Percentiles rank a stretch among this genome's conserved stretches.
These are phyloP conservation scores for Fusarium chaquense DNA, from an alignment of 2,329 filamentous ascomycete genomes.

Conservation along the genomic window DNA sequence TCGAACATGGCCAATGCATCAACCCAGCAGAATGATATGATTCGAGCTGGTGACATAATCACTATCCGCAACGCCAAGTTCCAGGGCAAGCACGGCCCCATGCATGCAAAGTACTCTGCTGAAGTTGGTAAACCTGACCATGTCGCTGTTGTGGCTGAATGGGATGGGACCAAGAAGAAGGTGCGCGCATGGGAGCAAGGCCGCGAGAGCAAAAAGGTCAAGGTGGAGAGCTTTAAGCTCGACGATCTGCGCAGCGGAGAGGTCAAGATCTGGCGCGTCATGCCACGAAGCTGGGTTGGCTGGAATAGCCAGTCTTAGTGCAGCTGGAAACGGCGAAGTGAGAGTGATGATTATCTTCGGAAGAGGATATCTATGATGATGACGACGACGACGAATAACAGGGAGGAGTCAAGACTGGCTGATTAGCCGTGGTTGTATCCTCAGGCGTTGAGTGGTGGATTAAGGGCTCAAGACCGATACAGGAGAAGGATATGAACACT, in stretches of 20 bases:
- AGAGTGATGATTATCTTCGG: conserved; percentile 21
- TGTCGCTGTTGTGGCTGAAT: conserved; percentile 91
- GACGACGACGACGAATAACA: conserved; percentile 35
- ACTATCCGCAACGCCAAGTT: conserved; percentile 93
- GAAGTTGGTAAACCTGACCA: conserved; percentile 93
- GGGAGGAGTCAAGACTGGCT: conserved; percentile 20
- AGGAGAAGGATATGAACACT: conserved; percentile 26
- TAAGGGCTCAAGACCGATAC: conserved; percentile 18
- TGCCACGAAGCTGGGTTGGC: conserved; percentile 91
- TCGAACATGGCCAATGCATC: conserved; percentile 95
- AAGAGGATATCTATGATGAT: conserved; percentile 29
- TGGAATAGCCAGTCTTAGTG: conserved; percentile 77
- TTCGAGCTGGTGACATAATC: conserved; percentile 91
- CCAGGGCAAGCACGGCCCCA: conserved; percentile 92
- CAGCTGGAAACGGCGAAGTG: conserved; percentile 42
- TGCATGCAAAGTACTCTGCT: conserved; percentile 92
- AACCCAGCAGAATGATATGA: conserved; percentile 90
- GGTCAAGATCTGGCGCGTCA: conserved; percentile 96
- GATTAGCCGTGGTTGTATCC: conserved; percentile 28
- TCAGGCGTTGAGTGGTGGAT: conserved; percentile 30
- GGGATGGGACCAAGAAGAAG: conserved; percentile 99
- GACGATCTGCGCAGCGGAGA: conserved; percentile 93
- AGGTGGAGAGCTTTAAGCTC: conserved; percentile 92
- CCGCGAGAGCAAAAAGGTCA: conserved; percentile 91
- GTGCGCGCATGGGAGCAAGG: conserved; percentile 96